A percentile compares a stretch with the other conserved stretches of the same genome.
phyloP scores from a whole-genome alignment of 2,329 filamentous ascomycete species.

The Aspergillus transmontanensis region DNA sequence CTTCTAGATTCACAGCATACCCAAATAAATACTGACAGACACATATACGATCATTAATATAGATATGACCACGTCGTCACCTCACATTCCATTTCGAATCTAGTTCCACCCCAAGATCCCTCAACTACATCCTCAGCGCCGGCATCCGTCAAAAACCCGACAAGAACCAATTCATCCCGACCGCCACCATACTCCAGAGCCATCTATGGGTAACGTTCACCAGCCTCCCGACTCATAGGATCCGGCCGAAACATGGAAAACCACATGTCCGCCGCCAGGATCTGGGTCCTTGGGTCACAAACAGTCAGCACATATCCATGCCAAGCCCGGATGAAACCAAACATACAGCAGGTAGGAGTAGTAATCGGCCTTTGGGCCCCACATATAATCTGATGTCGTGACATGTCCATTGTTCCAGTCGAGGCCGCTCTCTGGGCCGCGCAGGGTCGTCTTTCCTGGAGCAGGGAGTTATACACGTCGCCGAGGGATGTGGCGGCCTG shows the following conservation, averaged over 20 bases:
- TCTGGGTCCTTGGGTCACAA: not conserved
- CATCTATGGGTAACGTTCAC: not conserved
- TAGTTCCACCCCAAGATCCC: not conserved
- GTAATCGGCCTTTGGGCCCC: constrained; percentile 8
- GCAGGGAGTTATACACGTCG: not conserved
- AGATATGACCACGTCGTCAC: not conserved
- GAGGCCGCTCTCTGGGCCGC: not conserved
- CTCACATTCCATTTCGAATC: not conserved
- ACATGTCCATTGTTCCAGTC: not conserved
- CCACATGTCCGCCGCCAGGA: not conserved
- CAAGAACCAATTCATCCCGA: not conserved
- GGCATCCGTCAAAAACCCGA: not conserved
- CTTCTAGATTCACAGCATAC: not conserved
- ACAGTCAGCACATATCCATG: not conserved
- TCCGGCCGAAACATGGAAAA: not conserved
- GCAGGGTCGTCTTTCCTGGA: not conserved
- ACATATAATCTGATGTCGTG: constrained; percentile 6
- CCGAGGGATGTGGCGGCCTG: not conserved
- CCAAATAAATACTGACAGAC: not conserved
- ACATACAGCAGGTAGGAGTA: constrained; percentile 9
- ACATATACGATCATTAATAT: not conserved
- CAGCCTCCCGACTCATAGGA: not conserved
- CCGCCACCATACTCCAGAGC: not conserved
- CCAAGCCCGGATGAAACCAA: not conserved
- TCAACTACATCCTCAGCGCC: not conserved